Conservation (phyloP, 441 rosid genomes). For the Flueggea neowawraea region DNA sequence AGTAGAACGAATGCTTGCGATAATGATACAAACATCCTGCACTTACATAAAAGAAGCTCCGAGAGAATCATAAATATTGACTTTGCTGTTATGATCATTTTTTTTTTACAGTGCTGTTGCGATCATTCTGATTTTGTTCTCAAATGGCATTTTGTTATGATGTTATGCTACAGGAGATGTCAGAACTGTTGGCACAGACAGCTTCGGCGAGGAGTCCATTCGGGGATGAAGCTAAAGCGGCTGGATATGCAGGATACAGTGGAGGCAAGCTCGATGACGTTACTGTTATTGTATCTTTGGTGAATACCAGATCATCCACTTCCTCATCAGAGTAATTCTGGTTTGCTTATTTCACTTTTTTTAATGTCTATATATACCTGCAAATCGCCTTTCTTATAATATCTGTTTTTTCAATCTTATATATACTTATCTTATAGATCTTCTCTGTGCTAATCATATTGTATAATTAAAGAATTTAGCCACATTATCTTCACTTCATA, state of each 20-base stretch:
- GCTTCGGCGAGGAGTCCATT: slow-evolving; percentile 51
- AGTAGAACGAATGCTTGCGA: too few species aligned
- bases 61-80: too few species aligned
- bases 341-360: background rate
- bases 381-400: background rate
- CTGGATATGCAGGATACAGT: slow-evolving; percentile 58
- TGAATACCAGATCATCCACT: slow-evolving; percentile 24
- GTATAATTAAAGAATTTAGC: too few species aligned
- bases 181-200: slow-evolving; percentile 49
- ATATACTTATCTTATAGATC: too few species aligned
- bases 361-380: background rate
- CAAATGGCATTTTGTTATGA: background rate
- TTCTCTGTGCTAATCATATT: too few species aligned
- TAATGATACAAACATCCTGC: too few species aligned
- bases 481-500: too few species aligned
- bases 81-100: too few species aligned
- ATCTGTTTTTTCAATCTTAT: background rate
- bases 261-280: slow-evolving; percentile 76
- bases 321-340: background rate
- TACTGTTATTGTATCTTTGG: slow-evolving; percentile 62
- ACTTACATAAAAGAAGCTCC: too few species aligned
- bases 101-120: too few species aligned
- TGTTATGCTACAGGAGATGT: slow-evolving; percentile 44
- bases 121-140: background rate
- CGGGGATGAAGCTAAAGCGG: slow-evolving; percentile 73